Evolutionary conservation across 225 moss, liverwort and hornwort species (phyloP).

Genomic region (Marchantia polymorpha): DNA sequence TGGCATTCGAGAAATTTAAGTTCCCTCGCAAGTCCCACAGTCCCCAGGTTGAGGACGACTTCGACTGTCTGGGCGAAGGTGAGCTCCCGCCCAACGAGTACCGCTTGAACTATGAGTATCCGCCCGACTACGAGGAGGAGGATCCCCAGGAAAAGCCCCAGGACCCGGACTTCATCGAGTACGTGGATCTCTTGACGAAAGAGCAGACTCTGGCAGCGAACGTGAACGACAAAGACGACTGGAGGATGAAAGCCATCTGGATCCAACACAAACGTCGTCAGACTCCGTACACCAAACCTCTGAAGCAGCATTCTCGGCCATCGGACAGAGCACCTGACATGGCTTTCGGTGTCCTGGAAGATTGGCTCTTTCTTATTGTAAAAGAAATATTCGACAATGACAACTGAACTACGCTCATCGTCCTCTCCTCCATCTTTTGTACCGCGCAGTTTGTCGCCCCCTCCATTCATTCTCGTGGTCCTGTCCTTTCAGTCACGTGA

Average conservation of each 20-base stretch:
- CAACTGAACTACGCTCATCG: conserved; percentile 5
- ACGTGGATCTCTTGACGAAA: neutral
- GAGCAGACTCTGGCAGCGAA: neutral
- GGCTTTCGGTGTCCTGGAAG: conserved; percentile 33
- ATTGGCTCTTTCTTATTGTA: conserved; percentile 35
- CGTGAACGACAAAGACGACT: neutral
- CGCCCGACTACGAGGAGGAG: conserved; percentile 9
- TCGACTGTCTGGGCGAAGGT: conserved; percentile 58
- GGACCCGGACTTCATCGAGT: conserved; percentile 8
- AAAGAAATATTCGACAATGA: conserved; percentile 39
- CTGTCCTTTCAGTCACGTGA: no score
- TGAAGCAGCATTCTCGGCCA: neutral
- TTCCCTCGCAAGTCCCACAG: conserved; percentile 37
- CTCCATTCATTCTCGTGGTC: no score
- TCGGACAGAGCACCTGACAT: conserved; percentile 26
- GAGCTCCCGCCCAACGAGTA: conserved; percentile 49
- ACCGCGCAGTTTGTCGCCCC: neutral
- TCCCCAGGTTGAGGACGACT: conserved; percentile 37
- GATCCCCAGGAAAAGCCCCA: conserved; percentile 7
- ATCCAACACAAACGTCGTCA: neutral
- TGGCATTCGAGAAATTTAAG: conserved; percentile 74
- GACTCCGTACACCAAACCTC: conserved; percentile 21
- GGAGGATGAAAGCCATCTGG: conserved; percentile 8
- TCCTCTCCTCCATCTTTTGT: no score
- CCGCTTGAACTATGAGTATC: neutral